Conservation (phyloP, 2,329 filamentous ascomycete genomes). For the Alternaria hordeiaustralica region DNA sequence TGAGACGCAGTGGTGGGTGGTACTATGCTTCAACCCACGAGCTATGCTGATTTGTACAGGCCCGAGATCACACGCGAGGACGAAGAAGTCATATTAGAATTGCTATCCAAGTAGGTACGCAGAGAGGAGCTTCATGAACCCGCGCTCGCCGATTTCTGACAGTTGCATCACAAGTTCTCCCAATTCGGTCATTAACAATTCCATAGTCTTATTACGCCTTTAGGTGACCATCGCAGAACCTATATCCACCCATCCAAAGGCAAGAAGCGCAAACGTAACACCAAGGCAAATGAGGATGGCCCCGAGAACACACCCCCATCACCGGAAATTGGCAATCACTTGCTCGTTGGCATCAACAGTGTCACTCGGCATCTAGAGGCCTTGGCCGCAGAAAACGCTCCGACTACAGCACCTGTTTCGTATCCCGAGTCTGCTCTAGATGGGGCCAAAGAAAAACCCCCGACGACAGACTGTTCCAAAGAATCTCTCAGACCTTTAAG, state of each 20-base stretch:
- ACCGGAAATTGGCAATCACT: slow-evolving; percentile 55
- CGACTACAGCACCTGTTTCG: slow-evolving; percentile 11
- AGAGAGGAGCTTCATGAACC: not conserved
- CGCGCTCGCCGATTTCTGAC: not conserved
- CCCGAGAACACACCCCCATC: slow-evolving; percentile 51
- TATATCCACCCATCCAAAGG: slow-evolving; percentile 66
- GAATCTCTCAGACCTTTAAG: slow-evolving; percentile 14
- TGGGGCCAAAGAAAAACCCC: not conserved
- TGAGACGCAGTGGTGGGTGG: slow-evolving; percentile 62
- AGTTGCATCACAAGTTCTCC: not conserved
- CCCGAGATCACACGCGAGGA: slow-evolving; percentile 64
- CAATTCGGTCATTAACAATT: not conserved
- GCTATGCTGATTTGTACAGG: slow-evolving; percentile 53
- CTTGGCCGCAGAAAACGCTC: slow-evolving; percentile 39
- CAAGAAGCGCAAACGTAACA: slow-evolving; percentile 54
- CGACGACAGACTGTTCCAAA: not conserved
- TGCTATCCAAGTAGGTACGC: slow-evolving; percentile 67
- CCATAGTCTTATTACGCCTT: slow-evolving; percentile 65
- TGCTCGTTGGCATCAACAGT: slow-evolving; percentile 70
- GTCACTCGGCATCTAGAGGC: slow-evolving; percentile 67
- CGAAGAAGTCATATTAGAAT: slow-evolving; percentile 69
- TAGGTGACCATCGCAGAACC: slow-evolving; percentile 66
- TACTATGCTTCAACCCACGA: not conserved
- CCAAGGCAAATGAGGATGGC: slow-evolving; percentile 3
- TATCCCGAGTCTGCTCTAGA: not conserved